A percentile compares a stretch with the other conserved stretches of the same genome.
phyloP scores from a whole-genome alignment of 371 early-diverging fungal genomes.

The Sporodiniella umbellata region DNA sequence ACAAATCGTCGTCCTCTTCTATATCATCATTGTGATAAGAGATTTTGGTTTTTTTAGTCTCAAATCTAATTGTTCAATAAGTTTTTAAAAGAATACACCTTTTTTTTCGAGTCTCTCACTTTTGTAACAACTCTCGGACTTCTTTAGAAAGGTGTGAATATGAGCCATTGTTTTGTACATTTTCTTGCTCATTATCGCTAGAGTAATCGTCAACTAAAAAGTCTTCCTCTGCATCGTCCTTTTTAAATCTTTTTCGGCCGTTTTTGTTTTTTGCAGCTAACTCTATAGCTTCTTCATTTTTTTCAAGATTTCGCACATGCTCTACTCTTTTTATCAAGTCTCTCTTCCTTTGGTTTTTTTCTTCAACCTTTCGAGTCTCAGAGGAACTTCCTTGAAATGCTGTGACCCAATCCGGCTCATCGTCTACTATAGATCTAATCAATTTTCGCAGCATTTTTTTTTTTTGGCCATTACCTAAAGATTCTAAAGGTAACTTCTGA shows the following conservation, averaged over 20 bases:
- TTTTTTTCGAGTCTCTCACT: too few species aligned
- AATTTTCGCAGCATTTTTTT: not conserved
- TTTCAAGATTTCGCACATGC: conserved; percentile 20
- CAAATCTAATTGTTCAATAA: conserved; percentile 12
- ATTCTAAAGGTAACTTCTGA: not conserved
- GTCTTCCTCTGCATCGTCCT: conserved; percentile 37
- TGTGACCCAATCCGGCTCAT: conserved; percentile 49
- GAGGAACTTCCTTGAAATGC: conserved; percentile 20
- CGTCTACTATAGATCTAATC: conserved; percentile 3
- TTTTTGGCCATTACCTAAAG: not conserved
- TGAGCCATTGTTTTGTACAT: not conserved
- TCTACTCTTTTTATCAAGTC: conserved; percentile 31
- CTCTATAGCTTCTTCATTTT: conserved; percentile 2
- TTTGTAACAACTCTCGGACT: conserved; percentile 53
- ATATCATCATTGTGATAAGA: conserved; percentile 3
- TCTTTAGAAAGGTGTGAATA: conserved; percentile 47
- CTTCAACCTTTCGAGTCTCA: conserved; percentile 6
- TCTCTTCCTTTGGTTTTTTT: conserved; percentile 13
- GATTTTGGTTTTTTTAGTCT: conserved; percentile 9
- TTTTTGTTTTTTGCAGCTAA: conserved; percentile 8
- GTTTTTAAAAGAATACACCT: too few species aligned
- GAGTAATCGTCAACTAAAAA: conserved; percentile 66
- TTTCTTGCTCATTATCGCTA: conserved; percentile 51
- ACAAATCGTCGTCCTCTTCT: conserved; percentile 33
- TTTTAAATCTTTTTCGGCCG: conserved; percentile 4